phyloP scores from a whole-genome alignment of 1,284 basidiomycete species.

The Lentinula novae-zelandiae region DNA sequence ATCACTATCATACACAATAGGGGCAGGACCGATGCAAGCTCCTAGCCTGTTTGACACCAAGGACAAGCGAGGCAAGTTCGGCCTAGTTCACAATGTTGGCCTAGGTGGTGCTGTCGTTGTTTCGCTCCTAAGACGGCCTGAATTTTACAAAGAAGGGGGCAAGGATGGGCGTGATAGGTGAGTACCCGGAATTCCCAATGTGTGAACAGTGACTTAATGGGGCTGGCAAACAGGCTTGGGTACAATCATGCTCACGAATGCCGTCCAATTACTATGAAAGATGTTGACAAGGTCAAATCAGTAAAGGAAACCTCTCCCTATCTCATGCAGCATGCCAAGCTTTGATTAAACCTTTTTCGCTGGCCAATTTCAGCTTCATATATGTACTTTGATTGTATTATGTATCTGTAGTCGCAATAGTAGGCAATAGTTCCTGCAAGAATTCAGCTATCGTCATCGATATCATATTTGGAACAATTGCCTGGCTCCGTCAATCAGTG shows the following conservation, averaged over 20 bases:
- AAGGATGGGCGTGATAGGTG: conserved; percentile 65
- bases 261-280: conserved; percentile 53
- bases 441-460: no score
- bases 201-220: neutral
- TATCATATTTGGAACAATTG: no score
- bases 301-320: conserved; percentile 52
- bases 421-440: no score
- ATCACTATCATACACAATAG: conserved; percentile 29
- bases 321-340: conserved; percentile 41
- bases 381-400: no score
- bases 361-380: no score
- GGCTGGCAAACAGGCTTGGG: conserved; percentile 48
- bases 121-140: conserved; percentile 68
- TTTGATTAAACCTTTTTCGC: conserved; percentile 20
- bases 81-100: conserved; percentile 82
- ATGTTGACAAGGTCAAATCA: conserved; percentile 75
- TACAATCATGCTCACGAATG: conserved; percentile 78
- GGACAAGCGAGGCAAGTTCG: conserved; percentile 73
- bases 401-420: neutral
- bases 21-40: conserved; percentile 81
- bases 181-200: conserved; percentile 14
- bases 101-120: conserved; percentile 80
- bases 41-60: conserved; percentile 59
- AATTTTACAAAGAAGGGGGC: conserved; percentile 63
- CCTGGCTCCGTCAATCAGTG: neutral